Evolutionary conservation across 2,329 filamentous ascomycete species (phyloP).

Genomic region (Lithohypha guttulata): DNA sequence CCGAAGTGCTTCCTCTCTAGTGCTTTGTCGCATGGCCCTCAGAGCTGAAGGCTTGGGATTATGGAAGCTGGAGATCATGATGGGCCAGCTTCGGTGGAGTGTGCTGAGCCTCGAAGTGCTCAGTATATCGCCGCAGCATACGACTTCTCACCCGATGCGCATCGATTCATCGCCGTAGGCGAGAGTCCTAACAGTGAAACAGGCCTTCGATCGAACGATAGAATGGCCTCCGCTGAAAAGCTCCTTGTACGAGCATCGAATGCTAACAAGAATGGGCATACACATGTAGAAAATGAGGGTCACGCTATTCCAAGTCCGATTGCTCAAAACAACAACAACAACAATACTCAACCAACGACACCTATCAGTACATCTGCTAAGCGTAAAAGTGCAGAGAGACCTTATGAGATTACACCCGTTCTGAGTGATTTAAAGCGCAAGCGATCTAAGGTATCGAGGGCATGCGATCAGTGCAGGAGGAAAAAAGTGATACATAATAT

Average conservation of each 20-base stretch:
- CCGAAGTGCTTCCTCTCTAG: no score
- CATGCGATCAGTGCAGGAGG: slow-evolving; percentile 77
- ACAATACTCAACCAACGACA: slow-evolving; percentile 15
- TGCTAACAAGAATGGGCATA: slow-evolving; percentile 2
- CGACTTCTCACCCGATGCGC: slow-evolving; percentile 2
- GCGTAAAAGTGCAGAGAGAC: slow-evolving; percentile 15
- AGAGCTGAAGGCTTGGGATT: no score
- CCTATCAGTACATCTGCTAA: neutral
- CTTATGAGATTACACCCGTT: slow-evolving; percentile 10
- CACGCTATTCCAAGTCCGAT: no score
- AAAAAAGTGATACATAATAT: slow-evolving; percentile 72
- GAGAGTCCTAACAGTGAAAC: neutral
- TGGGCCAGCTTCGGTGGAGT: no score
- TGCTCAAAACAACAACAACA: no score
- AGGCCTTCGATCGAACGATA: neutral
- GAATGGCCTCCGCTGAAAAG: neutral
- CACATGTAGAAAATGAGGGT: neutral
- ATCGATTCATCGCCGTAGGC: neutral
- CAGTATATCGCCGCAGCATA: slow-evolving; percentile 1
- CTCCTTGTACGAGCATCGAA: neutral
- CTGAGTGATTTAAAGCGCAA: slow-evolving; percentile 50
- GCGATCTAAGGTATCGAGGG: slow-evolving; percentile 74
- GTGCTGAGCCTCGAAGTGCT: neutral
- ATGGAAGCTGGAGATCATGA: no score
- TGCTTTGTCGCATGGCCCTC: no score